A percentile compares a stretch with the other conserved stretches of the same genome.
Conservation (phyloP, 2,329 filamentous ascomycete genomes). For the Fusarium brevicatenulatum region DNA sequence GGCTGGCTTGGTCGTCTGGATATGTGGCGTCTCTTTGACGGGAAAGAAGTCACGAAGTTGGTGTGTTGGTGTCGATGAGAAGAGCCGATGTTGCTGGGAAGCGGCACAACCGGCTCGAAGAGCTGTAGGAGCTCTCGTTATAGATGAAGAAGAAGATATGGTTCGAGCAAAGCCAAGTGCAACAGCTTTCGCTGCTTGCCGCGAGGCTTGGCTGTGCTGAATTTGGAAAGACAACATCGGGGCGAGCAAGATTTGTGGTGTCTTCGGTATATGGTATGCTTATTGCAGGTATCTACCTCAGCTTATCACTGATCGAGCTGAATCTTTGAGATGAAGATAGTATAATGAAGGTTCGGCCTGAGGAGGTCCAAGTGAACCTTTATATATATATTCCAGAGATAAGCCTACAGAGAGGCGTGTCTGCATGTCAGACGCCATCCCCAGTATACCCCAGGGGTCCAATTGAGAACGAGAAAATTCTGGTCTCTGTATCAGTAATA, state of each 20-base stretch:
- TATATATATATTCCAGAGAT: conserved; percentile 29
- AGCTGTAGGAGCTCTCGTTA: conserved; percentile 13
- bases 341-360: conserved; percentile 18
- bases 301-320: background rate
- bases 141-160: conserved; percentile 25
- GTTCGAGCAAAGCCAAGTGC: conserved; percentile 34
- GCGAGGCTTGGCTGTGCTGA: conserved; percentile 37
- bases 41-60: conserved; percentile 72
- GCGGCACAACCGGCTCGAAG: conserved; percentile 27
- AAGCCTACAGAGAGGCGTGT: conserved; percentile 18
- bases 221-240: conserved; percentile 45
- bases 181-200: conserved; percentile 42
- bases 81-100: conserved; percentile 45
- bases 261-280: conserved; percentile 6
- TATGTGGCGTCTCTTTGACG: conserved; percentile 66
- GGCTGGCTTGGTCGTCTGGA: conserved; percentile 70
- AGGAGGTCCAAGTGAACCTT: conserved; percentile 22
- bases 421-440: conserved; percentile 6
- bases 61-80: conserved; percentile 60
- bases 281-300: conserved; percentile 10
- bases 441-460: conserved; percentile 1
- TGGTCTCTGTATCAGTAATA: conserved; percentile 9
- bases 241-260: conserved; percentile 9
- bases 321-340: conserved; percentile 12
- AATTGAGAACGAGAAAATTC: background rate